Base-by-base conservation (phyloP, 2,329 filamentous ascomycete species). In the Alternaria incomplexa region DNA sequence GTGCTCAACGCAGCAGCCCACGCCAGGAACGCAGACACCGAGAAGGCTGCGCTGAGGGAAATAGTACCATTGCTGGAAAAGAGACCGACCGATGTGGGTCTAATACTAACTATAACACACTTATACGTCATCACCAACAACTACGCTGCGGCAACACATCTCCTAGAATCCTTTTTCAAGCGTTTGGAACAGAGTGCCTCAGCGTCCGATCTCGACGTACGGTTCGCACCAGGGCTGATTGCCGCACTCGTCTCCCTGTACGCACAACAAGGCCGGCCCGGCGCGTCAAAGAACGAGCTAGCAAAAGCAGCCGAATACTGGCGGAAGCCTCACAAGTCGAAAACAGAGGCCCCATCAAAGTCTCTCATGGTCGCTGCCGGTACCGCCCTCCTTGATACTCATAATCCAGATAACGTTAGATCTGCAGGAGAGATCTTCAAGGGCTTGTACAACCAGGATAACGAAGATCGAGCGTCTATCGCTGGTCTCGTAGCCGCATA, bases 401-500 rank as follows among this genome's bases (percentile, higher is more conserved):
- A 90, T 7, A 87, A 90, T 51, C 77, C 84, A 1, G 85, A 90
- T 15, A 92, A 97, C 68, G 82, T 93, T 25, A 79, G 85, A 13
- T 84, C 88, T 0, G 94, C 96, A 0, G 89, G 89, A 4, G 87
- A 91, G n/a, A 90, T 96, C 8, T 98, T 98, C 80, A 85, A 88
- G 55, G 86, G 86, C 51, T 85, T 98, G 12, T 87, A 91, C 66
- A 81, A 87, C 3, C 85, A 89, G 62, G 86, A 93, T 45, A 83
- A 86, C n/a, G 83, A 83, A 43, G 92, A 97, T 71, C 86, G 85
- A 30, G 85, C 91, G 58, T 90, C 92, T 2, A 87, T 89, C 15
- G 93, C 93, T 9, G 96, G 96, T 1, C 88, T 96, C n/a, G 88
- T 98, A 8, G 96, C 96, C 4, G 90, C 93, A 10, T 88, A 92